Percentiles rank a stretch among this genome's conserved stretches.
Evolutionary conservation across 352 stramenopile genomes (phyloP).

Genomic region (Phytopythium boreale): DNA sequence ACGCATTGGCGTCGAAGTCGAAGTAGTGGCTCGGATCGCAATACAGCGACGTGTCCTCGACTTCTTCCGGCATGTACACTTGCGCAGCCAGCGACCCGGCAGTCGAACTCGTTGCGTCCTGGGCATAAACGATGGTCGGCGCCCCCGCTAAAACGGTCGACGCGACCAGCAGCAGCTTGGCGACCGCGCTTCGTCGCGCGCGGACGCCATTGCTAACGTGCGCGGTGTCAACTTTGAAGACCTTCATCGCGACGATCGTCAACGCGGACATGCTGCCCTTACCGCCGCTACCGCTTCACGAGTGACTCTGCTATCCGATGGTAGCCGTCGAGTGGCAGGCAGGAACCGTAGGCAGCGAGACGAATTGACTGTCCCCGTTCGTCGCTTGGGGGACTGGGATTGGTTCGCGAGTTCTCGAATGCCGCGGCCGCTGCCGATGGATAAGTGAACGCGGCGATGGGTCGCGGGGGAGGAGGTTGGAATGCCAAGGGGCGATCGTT

Average conservation of each 20-base stretch:
- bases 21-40: constrained; percentile 39
- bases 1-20: constrained; percentile 18
- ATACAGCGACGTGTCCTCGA: constrained; percentile 15
- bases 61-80: background rate
- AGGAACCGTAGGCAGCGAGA: background rate
- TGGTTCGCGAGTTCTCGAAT: constrained; percentile 1
- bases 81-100: background rate
- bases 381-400: background rate
- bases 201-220: background rate
- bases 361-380: background rate
- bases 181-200: background rate
- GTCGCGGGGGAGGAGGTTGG: background rate
- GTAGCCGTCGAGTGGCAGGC: background rate
- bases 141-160: background rate
- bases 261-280: too few species aligned
- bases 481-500: constrained; percentile 4
- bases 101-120: background rate
- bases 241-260: background rate
- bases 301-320: too few species aligned
- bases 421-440: background rate
- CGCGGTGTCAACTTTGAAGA: background rate
- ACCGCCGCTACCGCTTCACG: background rate
- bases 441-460: background rate
- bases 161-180: background rate
- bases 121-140: background rate